Evolutionary conservation across 2,329 filamentous ascomycete species (phyloP).

Genomic region (Bipolaris bicolor): DNA sequence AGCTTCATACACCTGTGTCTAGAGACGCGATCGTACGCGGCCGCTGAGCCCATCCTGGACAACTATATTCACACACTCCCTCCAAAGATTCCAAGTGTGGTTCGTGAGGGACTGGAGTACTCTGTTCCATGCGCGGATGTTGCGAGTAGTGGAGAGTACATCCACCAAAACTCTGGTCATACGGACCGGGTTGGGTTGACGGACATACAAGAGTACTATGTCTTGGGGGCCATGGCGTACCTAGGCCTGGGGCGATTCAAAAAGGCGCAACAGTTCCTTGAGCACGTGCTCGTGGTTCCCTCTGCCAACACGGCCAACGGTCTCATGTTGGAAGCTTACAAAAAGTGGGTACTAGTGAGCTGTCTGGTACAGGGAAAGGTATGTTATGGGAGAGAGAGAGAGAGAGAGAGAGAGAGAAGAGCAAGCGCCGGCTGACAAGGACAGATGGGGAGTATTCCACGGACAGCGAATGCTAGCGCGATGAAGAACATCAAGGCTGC

Average conservation of each 20-base stretch:
- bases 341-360: slow-evolving; percentile 83
- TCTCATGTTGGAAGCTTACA: slow-evolving; percentile 87
- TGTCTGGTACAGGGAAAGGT: slow-evolving; percentile 72
- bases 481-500: slow-evolving; percentile 64
- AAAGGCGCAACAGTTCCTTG: slow-evolving; percentile 55
- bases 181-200: slow-evolving; percentile 60
- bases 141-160: slow-evolving; percentile 60
- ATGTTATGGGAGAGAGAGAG: slow-evolving; percentile 24
- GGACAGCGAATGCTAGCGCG: slow-evolving; percentile 60
- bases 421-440: slow-evolving; percentile 6
- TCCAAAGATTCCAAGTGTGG: slow-evolving; percentile 38
- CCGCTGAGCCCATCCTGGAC: slow-evolving; percentile 67
- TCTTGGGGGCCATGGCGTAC: slow-evolving; percentile 57
- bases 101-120: slow-evolving; percentile 46
- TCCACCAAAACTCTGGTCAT: slow-evolving; percentile 65
- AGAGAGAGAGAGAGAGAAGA: background rate
- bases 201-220: slow-evolving; percentile 62
- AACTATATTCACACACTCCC: slow-evolving; percentile 72
- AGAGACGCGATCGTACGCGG: slow-evolving; percentile 59
- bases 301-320: slow-evolving; percentile 72
- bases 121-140: slow-evolving; percentile 51
- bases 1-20: slow-evolving; percentile 64
- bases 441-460: slow-evolving; percentile 60
- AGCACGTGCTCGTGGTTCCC: slow-evolving; percentile 63
- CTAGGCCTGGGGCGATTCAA: slow-evolving; percentile 52